These are phyloP conservation scores for Stylosanthes scabra DNA, from an alignment of 331 rosid genomes.

Conservation along the genomic window DNA sequence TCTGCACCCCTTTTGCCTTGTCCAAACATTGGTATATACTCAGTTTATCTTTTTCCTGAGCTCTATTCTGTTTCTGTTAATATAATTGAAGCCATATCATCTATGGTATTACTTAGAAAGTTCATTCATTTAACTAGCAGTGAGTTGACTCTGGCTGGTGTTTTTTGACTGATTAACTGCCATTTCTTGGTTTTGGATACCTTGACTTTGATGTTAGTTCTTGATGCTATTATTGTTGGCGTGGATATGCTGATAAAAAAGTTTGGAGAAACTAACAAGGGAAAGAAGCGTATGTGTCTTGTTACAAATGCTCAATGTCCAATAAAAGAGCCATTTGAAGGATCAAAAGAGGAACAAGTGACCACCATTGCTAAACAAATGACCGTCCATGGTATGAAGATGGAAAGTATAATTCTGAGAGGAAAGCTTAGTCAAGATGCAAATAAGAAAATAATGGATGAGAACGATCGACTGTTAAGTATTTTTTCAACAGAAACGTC, in stretches of 20 bases:
- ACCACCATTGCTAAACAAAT: slow-evolving; percentile 73
- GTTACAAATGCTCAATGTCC: slow-evolving; percentile 81
- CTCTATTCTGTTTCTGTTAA: neutral
- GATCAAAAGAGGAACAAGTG: slow-evolving; percentile 89
- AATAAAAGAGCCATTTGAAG: slow-evolving; percentile 72
- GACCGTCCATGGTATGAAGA: slow-evolving; percentile 74
- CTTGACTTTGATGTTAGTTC: slow-evolving; percentile 85
- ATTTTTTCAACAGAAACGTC: slow-evolving; percentile 77
- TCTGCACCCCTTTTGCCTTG: slow-evolving; percentile 1
- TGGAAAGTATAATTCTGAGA: slow-evolving; percentile 83
- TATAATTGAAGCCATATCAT: slow-evolving; percentile 6
- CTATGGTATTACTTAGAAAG: neutral
- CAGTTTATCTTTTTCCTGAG: slow-evolving; percentile 17
- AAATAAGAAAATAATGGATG: slow-evolving; percentile 61
- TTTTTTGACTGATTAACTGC: slow-evolving; percentile 14
- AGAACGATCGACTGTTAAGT: slow-evolving; percentile 70
- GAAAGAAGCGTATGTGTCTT: slow-evolving; percentile 83
- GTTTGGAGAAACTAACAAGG: slow-evolving; percentile 71
- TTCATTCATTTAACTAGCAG: slow-evolving; percentile 11
- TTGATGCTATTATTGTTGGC: slow-evolving; percentile 92
- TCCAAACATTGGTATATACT: neutral
- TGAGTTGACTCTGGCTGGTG: slow-evolving; percentile 10
- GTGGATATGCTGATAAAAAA: slow-evolving; percentile 93
- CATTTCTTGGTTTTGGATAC: slow-evolving; percentile 36
- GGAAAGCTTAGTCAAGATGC: slow-evolving; percentile 58